phyloP scores from a whole-genome alignment of 768 basidiomycete genomes.

The Suillus bovinus region DNA sequence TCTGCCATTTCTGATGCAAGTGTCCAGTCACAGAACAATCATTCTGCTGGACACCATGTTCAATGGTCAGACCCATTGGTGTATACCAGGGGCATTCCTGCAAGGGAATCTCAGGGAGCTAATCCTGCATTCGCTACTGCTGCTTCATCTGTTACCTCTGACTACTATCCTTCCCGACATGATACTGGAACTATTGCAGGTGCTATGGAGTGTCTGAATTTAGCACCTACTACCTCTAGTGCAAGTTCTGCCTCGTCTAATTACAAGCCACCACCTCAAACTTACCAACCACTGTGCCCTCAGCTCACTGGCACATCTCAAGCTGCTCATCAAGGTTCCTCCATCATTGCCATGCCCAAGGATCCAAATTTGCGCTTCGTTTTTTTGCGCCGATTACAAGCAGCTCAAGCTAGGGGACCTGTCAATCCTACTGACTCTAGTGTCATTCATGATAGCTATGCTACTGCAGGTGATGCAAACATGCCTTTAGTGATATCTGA shows the following conservation, averaged over 20 bases:
- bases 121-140: neutral
- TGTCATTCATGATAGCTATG: neutral
- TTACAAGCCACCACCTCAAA: neutral
- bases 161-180: neutral
- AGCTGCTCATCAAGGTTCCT: neutral
- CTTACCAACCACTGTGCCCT: neutral
- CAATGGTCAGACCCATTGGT: slow-evolving; percentile 10
- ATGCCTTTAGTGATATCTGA: neutral
- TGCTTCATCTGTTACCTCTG: no score
- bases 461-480: neutral
- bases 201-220: neutral
- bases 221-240: neutral
- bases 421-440: neutral
- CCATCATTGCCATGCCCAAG: neutral
- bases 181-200: neutral
- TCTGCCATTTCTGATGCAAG: neutral
- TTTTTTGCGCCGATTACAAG: neutral
- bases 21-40: neutral
- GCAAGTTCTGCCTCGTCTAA: neutral
- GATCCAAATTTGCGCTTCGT: slow-evolving; percentile 1
- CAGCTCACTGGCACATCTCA: neutral
- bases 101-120: neutral
- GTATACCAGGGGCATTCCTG: neutral
- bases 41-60: neutral
- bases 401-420: neutral